Conservation (phyloP, 2,329 filamentous ascomycete species). For the Paecilomyces niveus region DNA sequence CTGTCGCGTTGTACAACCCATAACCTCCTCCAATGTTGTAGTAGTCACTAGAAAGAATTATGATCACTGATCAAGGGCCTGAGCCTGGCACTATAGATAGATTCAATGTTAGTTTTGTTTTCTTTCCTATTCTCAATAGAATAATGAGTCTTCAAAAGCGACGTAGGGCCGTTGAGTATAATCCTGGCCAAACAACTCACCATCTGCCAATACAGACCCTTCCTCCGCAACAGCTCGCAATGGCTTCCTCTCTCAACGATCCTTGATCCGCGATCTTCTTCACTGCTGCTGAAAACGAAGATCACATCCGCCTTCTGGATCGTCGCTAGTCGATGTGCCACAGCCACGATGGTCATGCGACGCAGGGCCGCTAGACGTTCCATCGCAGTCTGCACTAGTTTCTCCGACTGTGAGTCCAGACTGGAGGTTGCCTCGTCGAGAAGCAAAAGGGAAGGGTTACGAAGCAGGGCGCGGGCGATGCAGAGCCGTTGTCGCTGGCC, state of each 20-base stretch:
- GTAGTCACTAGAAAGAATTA: background rate
- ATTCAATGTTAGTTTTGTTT: background rate
- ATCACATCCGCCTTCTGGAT: constrained; percentile 75
- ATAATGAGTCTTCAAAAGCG: constrained; percentile 4
- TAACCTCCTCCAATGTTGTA: too few species aligned
- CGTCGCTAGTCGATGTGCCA: constrained; percentile 70
- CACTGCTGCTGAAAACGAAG: constrained; percentile 64
- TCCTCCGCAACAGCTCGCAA: constrained; percentile 46
- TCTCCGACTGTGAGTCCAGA: constrained; percentile 61
- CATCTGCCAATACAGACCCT: constrained; percentile 50
- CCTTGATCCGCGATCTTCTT: constrained; percentile 21
- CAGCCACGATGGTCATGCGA: constrained; percentile 60
- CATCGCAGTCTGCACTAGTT: constrained; percentile 61
- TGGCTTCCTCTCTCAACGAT: constrained; percentile 56
- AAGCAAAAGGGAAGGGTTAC: constrained; percentile 46
- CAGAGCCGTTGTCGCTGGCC: constrained; percentile 52
- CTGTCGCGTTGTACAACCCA: too few species aligned
- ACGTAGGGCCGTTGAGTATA: too few species aligned
- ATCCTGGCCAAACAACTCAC: constrained; percentile 26
- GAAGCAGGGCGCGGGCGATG: constrained; percentile 49
- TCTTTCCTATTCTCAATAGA: background rate
- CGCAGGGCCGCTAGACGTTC: constrained; percentile 52
- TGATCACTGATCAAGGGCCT: constrained; percentile 19
- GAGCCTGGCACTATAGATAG: constrained; percentile 17
- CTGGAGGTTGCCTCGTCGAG: constrained; percentile 55